A percentile compares a stretch with the other conserved stretches of the same genome.
Conservation (phyloP, 1,139 yeast genomes). For the Zygosaccharomyces sapae region DNA sequence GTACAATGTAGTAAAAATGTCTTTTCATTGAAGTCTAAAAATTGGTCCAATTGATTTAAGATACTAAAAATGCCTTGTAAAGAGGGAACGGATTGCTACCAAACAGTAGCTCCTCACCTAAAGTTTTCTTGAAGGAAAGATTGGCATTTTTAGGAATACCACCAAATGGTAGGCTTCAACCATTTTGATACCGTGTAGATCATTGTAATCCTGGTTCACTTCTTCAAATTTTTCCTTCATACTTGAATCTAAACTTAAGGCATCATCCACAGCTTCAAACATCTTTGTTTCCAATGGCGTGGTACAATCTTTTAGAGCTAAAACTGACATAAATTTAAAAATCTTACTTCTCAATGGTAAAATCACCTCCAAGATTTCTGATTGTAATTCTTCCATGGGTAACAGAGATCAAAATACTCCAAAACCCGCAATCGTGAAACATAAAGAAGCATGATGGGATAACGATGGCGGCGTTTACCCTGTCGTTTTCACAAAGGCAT, state of each 20-base stretch:
- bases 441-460: slow-evolving; percentile 15
- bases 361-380: slow-evolving; percentile 18
- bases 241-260: slow-evolving; percentile 10
- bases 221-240: slow-evolving; percentile 15
- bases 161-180: slow-evolving; percentile 24
- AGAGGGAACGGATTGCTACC: slow-evolving; percentile 31
- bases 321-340: slow-evolving; percentile 13
- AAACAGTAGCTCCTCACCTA: slow-evolving; percentile 31
- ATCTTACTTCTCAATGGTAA: slow-evolving; percentile 17
- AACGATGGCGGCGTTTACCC: slow-evolving; percentile 15
- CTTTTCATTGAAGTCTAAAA: slow-evolving; percentile 13
- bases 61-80: slow-evolving; percentile 22
- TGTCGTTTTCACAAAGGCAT: slow-evolving; percentile 11
- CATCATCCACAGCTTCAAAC: slow-evolving; percentile 13
- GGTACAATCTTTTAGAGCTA: slow-evolving; percentile 15
- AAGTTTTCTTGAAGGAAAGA: slow-evolving; percentile 26
- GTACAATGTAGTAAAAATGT: slow-evolving; percentile 14
- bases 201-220: slow-evolving; percentile 11
- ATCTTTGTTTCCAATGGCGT: slow-evolving; percentile 15
- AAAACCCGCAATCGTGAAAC: slow-evolving; percentile 17
- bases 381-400: slow-evolving; percentile 14
- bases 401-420: slow-evolving; percentile 19
- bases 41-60: slow-evolving; percentile 20
- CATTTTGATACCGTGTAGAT: slow-evolving; percentile 15
- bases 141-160: slow-evolving; percentile 26